Conservation (phyloP, 768 basidiomycete species). For the Amanita fuliginea region DNA sequence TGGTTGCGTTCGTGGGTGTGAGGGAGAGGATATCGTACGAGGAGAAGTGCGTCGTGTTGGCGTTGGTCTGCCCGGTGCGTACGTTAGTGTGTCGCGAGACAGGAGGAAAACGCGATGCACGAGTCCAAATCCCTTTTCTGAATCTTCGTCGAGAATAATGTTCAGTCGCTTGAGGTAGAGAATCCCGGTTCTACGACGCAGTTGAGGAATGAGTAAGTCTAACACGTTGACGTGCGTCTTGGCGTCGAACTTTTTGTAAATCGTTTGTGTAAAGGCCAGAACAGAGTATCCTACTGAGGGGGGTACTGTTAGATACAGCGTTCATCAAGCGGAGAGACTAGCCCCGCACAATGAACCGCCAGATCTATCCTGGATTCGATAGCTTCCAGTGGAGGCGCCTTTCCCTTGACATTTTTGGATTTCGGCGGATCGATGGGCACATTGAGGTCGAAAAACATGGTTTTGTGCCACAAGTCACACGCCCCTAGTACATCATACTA, state of each 20-base stretch:
- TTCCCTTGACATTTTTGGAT: constrained; percentile 51
- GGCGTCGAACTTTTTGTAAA: constrained; percentile 61
- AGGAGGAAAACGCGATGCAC: constrained; percentile 25
- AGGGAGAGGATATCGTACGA: constrained; percentile 73
- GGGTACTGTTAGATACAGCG: constrained; percentile 4
- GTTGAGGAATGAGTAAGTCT: constrained; percentile 42
- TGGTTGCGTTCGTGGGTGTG: constrained; percentile 56
- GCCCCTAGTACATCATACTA: no score
- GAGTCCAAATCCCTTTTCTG: constrained; percentile 78
- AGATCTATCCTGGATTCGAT: constrained; percentile 59
- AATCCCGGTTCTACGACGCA: constrained; percentile 48
- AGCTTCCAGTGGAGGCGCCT: constrained; percentile 27
- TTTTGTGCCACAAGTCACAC: no score
- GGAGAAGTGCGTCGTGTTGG: constrained; percentile 49
- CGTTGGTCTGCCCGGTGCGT: constrained; percentile 41
- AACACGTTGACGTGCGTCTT: constrained; percentile 60
- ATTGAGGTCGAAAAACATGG: constrained; percentile 63
- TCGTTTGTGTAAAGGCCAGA: constrained; percentile 64
- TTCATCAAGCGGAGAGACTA: not conserved
- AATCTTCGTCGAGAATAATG: constrained; percentile 73
- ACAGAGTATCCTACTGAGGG: constrained; percentile 87
- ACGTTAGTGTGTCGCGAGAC: not conserved
- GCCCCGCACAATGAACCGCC: constrained; percentile 59
- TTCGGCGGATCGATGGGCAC: constrained; percentile 32
- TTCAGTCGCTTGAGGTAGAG: constrained; percentile 67